Base-by-base conservation (phyloP, 2,329 filamentous ascomycete genomes). In the Metarhizium brunneum region DNA sequence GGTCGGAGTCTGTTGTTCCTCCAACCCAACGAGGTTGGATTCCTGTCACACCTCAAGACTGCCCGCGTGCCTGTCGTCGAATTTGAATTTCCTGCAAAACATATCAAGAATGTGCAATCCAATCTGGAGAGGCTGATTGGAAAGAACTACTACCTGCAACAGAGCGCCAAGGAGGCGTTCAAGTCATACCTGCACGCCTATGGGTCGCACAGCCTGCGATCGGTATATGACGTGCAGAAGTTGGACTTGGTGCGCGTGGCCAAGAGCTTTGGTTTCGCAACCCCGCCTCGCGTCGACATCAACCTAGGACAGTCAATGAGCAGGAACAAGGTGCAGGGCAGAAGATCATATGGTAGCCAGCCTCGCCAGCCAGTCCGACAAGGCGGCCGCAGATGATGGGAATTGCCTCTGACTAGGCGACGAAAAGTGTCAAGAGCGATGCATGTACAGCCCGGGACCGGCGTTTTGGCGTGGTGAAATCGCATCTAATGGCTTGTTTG, bases 131-230 rank as follows among this genome's bases (percentile, higher is more conserved):
- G 92, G 74, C 81, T 97, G 62, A 95, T 99, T 65, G 84, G 83
- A 35, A 88, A 94, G 70, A 97, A 99, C 73, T 97, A 97, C 77
- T 96, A 96, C 71, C 81, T 99, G 57, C 94, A 96, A 76, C 94
- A 96, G 81, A 82, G 78, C 63, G 84, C 84, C 59, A 87, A 86
- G 73, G 84, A 86, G 59, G 84, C 89, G 4, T 95, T 94, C 76
- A 83, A 89, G 58, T 90, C 88, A 20, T 99, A 99, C 70, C 81
- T 99, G 29, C 91, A 97, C 70, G 92, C 94, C 0, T 99, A 99
- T 68, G 91, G 92, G 25, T 91, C 86, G 57, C 94, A 77, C 67
- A 76, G 74, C 56, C 69, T 77, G 59, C 73, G 75, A 55, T 75
- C 74, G 54, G 73, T 77, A 18, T 95, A 92, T 66, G 88, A 95